Evolutionary conservation across 179 eudicot species (phyloP).

Genomic region (Beta macrorhiza): DNA sequence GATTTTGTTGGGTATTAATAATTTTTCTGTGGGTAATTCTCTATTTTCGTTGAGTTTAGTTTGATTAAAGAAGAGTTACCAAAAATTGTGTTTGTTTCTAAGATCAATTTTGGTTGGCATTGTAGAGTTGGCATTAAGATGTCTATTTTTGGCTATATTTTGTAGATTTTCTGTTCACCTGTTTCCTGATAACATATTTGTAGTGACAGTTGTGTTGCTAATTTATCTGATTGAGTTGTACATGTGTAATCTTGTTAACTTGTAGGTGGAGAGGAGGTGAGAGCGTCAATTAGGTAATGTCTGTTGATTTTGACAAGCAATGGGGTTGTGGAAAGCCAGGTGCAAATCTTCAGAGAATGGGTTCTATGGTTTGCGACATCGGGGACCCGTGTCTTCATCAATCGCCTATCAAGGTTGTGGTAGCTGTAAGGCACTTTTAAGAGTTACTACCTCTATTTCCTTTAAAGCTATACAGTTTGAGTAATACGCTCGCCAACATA

Average conservation of each 20-base stretch:
- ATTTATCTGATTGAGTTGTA: background rate
- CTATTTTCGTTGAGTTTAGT: too few relatives aligned
- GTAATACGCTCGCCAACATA: too few relatives aligned
- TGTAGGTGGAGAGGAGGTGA: slow-evolving; percentile 17
- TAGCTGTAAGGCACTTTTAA: slow-evolving; percentile 44
- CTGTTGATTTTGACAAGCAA: slow-evolving; percentile 65
- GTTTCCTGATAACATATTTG: background rate
- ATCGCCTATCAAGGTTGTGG: slow-evolving; percentile 77
- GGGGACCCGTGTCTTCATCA: slow-evolving; percentile 95
- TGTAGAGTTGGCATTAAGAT: background rate
- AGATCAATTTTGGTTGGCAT: slow-evolving; percentile 4
- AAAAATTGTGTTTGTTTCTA: background rate
- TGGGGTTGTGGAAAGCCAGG: slow-evolving; percentile 75
- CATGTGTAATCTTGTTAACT: background rate
- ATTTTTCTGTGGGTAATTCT: too few relatives aligned
- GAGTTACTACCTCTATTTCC: background rate
- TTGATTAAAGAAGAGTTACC: too few relatives aligned
- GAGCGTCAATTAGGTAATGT: slow-evolving; percentile 46
- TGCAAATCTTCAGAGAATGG: slow-evolving; percentile 58
- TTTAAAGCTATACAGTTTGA: too few relatives aligned
- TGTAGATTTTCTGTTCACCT: background rate
- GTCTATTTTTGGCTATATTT: background rate
- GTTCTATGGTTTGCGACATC: slow-evolving; percentile 85
- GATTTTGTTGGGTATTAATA: too few relatives aligned
- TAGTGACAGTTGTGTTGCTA: slow-evolving; percentile 11